Percentiles rank a stretch among this genome's conserved stretches.
Evolutionary conservation across 345 rosid species (phyloP).

Genomic region (Ceriops zippeliana): DNA sequence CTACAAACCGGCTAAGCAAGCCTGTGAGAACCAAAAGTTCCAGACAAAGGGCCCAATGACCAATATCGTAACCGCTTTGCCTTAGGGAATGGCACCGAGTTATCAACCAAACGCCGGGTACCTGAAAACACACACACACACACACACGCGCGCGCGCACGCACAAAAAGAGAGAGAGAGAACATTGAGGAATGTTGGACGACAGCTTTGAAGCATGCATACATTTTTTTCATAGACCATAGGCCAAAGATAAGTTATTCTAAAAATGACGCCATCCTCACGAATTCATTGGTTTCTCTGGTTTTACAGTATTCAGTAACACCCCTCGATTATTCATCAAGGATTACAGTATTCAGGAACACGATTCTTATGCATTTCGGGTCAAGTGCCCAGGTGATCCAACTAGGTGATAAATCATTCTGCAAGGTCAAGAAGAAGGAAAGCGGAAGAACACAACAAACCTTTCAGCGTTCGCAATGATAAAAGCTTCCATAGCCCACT

Average conservation of each 20-base stretch:
- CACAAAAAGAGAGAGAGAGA: not conserved
- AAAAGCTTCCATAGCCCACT: slow-evolving; percentile 85
- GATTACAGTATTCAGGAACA: not conserved
- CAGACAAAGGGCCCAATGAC: slow-evolving; percentile 56
- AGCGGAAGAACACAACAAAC: slow-evolving; percentile 19
- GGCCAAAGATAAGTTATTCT: too few relatives aligned
- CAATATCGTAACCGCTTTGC: slow-evolving; percentile 58
- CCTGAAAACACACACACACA: slow-evolving; percentile 25
- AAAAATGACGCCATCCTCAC: too few relatives aligned
- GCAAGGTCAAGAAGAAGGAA: not conserved
- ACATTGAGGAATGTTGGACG: not conserved
- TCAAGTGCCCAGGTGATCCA: too few relatives aligned
- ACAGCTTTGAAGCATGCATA: too few relatives aligned
- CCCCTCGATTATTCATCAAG: not conserved
- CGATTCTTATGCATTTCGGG: too few relatives aligned
- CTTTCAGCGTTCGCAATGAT: slow-evolving; percentile 71
- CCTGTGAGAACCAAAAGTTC: slow-evolving; percentile 53
- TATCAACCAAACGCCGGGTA: slow-evolving; percentile 87
- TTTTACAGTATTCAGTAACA: not conserved
- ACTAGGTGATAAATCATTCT: not conserved
- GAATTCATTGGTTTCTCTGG: too few relatives aligned
- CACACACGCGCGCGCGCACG: not conserved
- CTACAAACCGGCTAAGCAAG: slow-evolving; percentile 50
- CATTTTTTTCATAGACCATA: too few relatives aligned
- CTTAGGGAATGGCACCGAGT: slow-evolving; percentile 76